Evolutionary conservation across 176 grass and related monocot species (phyloP), one percentile per base, ranked within the genome.

Genomic region (Paspalum notatum): DNA sequence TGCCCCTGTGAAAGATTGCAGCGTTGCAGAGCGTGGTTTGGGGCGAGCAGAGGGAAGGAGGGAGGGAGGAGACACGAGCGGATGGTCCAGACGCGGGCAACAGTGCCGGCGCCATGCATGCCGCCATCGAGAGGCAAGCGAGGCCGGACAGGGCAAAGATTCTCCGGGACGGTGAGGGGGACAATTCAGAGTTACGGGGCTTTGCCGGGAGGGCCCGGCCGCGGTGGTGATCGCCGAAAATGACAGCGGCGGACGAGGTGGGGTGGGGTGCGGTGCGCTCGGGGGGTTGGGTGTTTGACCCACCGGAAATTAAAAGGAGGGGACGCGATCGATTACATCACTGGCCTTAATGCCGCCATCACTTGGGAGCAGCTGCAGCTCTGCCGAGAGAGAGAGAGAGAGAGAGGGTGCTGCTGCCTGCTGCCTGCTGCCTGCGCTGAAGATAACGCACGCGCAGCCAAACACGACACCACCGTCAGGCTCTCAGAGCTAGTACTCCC

Each of bases 241-340:
- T 80, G 76, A 80, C 84, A 86, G 76, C 76, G 84, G 68, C 76
- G 75, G 82, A 49, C 16, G 62, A 42, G 82, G n/a, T 0, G 60
- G 7, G 38, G 40, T 3, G 55, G 2, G 27, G 56, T 39, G 80
- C 5, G 63, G 43, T 14, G 20, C 53, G 7, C 32, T 1, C 32
- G 24, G 14, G 49, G 62, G 50, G 6, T n/a, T 2, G 52, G 43
- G 54, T 43, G 32, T 80, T 85, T 85, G 84, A 85, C 84, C 49
- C 84, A 74, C 68, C 41, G 56, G 66, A 48, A 48, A 80, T 72
- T 80, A 85, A 66, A 66, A 66, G 58, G 62, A 17, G 8, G 24
- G 45, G 44, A n/a, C 14, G 67, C 57, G 40, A 85, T 79, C 83
- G 45, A 49, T 77, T 70, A 24, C 76, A 48, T 17, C 84, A 56